phyloP scores from a whole-genome alignment of 2,329 filamentous ascomycete species.

The Trichoderma sp. region DNA sequence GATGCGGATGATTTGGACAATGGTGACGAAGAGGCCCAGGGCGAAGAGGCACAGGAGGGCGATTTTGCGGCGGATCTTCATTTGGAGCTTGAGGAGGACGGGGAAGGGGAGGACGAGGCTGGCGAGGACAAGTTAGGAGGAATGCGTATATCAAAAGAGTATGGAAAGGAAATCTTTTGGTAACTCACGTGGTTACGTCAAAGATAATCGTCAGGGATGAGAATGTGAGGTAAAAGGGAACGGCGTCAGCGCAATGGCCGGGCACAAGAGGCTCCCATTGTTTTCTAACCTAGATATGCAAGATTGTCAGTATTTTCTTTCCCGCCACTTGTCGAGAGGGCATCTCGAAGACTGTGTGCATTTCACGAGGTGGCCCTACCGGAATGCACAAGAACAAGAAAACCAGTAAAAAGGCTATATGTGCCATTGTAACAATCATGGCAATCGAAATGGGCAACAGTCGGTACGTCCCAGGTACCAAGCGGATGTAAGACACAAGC shows the following conservation, averaged over 20 bases:
- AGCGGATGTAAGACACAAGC: conserved; percentile 44
- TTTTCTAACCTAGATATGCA: conserved; percentile 24
- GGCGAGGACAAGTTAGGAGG: background rate
- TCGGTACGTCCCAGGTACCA: conserved; percentile 39
- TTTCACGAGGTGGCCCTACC: conserved; percentile 19
- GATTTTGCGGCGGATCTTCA: conserved; percentile 40
- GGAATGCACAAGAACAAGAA: conserved; percentile 38
- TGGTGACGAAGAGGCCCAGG: conserved; percentile 49
- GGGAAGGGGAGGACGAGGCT: conserved; percentile 43
- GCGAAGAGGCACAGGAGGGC: conserved; percentile 43
- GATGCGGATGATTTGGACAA: conserved; percentile 51
- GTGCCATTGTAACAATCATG: conserved; percentile 36
- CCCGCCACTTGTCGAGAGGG: background rate
- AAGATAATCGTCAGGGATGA: conserved; percentile 41
- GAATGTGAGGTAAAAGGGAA: conserved; percentile 44
- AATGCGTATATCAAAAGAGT: background rate
- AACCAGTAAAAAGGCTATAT: conserved; percentile 37
- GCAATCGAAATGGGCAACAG: conserved; percentile 35
- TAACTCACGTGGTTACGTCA: conserved; percentile 39
- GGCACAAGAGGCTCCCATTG: conserved; percentile 42
- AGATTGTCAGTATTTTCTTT: background rate
- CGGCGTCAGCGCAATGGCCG: conserved; percentile 37
- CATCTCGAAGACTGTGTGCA: background rate
- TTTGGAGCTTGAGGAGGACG: conserved; percentile 36
- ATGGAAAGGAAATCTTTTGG: background rate